Evolutionary conservation across 2,329 filamentous ascomycete genomes (phyloP), one percentile per base, ranked within the genome.

Genomic region (Helicocarpus griseus): DNA sequence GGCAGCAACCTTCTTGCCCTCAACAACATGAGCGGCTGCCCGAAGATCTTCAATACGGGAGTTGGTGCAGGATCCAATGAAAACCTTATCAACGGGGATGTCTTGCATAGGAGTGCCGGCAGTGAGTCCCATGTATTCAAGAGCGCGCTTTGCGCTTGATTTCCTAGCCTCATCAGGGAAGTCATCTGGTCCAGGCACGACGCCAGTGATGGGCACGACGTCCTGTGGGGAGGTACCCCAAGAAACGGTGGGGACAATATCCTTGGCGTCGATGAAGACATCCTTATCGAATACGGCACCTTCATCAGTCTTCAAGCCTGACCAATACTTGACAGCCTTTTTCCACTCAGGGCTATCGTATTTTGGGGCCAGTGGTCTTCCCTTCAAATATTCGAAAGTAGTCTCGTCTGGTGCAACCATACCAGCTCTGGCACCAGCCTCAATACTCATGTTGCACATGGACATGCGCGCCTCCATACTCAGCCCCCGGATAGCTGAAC

Each of bases 391-490:
- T 59, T 95, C 88, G 61, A 95, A 95, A 26, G 93, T 97, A 53
- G 77, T 86, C 65, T 96, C 85, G 64, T 98, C 93, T 4, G 93
- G 93, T 8, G 93, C 93, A 54, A 98, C 85, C 89, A 98, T 95
- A 59, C 93, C 93, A 54, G 91, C 91, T 73, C 93, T 81, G 45
- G 93, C 93, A 71, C 93, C 93, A 60, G 79, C 93, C 76, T 98
- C 93, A 61, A 97, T 96, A 13, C 90, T 89, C 93, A 97, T 97
- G 76, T 98, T 98, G 77, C 93, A 97, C 68, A 98, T 95, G 57
- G 90, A 96, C 93, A 98, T 97, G 60, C 93, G 83, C 40, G 91
- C 93, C 72, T 97, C 93, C 81, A 98, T 95, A 71, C 88, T 95
- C 61, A 97, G 77, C 55, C 73, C 74, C 60, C 89, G 83, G 66